A percentile compares a stretch with the other conserved stretches of the same genome.
Conservation (phyloP, 495 filamentous ascomycete genomes). For the Tetracladium setigerum region DNA sequence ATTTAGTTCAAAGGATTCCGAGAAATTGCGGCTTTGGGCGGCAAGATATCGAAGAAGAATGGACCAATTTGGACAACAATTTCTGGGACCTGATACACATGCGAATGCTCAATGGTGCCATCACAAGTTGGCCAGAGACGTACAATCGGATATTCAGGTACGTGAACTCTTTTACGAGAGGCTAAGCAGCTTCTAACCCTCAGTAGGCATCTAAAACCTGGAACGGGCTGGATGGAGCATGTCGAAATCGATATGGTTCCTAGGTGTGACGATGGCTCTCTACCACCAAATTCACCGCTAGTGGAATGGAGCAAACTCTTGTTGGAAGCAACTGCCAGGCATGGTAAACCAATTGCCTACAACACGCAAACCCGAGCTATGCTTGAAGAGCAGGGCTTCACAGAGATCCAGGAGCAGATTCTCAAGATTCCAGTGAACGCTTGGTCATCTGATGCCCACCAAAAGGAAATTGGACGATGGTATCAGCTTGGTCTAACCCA, state of each 20-base stretch:
- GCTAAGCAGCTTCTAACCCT: not conserved
- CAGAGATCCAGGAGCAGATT: slow-evolving; percentile 68
- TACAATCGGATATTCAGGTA: slow-evolving; percentile 64
- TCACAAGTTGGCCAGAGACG: slow-evolving; percentile 67
- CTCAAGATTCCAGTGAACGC: slow-evolving; percentile 69
- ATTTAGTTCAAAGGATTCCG: slow-evolving; percentile 49
- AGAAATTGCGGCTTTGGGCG: slow-evolving; percentile 60
- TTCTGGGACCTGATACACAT: slow-evolving; percentile 86
- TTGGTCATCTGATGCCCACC: slow-evolving; percentile 64
- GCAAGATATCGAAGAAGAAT: slow-evolving; percentile 76
- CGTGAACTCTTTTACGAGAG: slow-evolving; percentile 15
- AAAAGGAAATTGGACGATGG: slow-evolving; percentile 72
- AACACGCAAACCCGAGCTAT: slow-evolving; percentile 52
- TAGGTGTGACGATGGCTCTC: slow-evolving; percentile 64
- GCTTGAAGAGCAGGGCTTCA: slow-evolving; percentile 69
- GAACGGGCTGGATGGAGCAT: slow-evolving; percentile 73
- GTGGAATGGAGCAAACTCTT: slow-evolving; percentile 64
- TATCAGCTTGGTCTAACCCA: slow-evolving; percentile 71
- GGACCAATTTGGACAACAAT: slow-evolving; percentile 59
- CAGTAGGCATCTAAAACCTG: slow-evolving; percentile 67
- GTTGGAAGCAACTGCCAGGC: slow-evolving; percentile 58
- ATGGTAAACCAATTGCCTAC: slow-evolving; percentile 59
- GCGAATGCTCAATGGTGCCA: slow-evolving; percentile 72
- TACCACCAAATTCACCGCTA: slow-evolving; percentile 41
- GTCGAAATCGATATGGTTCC: slow-evolving; percentile 85